A percentile compares a stretch with the other conserved stretches of the same genome.
phyloP scores from a whole-genome alignment of 148 eudicot species.

The Agrostemma githago region DNA sequence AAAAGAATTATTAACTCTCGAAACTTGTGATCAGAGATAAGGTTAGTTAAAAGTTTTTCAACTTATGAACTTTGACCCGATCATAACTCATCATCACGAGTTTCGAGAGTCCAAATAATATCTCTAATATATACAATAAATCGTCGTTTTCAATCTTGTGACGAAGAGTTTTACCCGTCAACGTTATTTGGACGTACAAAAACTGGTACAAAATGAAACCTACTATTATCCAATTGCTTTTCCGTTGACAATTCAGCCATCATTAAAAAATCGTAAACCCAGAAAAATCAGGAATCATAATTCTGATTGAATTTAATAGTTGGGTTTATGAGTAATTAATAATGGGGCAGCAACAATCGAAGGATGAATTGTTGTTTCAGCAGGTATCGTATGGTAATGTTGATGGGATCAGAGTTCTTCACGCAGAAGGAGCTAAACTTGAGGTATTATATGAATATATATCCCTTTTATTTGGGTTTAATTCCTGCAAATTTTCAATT shows the following conservation, averaged over 20 bases:
- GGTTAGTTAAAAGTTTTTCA: too few relatives aligned
- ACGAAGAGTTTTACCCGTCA: too few relatives aligned
- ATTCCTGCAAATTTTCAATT: neutral
- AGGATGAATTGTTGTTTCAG: constrained; percentile 73
- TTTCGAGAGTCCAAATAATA: too few relatives aligned
- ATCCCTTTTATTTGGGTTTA: neutral
- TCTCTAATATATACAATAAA: too few relatives aligned
- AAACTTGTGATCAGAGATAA: too few relatives aligned
- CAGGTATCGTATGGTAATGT: constrained; percentile 63
- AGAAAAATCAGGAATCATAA: neutral
- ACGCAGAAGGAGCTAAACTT: constrained; percentile 68
- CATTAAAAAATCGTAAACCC: neutral
- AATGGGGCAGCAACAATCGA: constrained; percentile 87
- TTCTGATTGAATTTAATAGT: neutral
- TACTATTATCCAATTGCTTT: neutral
- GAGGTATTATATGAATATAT: constrained; percentile 43
- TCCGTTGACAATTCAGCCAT: neutral
- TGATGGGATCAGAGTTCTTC: constrained; percentile 74
- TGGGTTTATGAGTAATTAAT: neutral
- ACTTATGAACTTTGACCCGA: too few relatives aligned
- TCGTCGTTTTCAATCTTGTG: too few relatives aligned
- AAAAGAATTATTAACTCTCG: too few relatives aligned
- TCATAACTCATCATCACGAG: too few relatives aligned
- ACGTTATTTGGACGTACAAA: too few relatives aligned
- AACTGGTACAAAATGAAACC: neutral